Conservation (phyloP, 257 asterid genomes). For the Dorcoceras hygrometricum region DNA sequence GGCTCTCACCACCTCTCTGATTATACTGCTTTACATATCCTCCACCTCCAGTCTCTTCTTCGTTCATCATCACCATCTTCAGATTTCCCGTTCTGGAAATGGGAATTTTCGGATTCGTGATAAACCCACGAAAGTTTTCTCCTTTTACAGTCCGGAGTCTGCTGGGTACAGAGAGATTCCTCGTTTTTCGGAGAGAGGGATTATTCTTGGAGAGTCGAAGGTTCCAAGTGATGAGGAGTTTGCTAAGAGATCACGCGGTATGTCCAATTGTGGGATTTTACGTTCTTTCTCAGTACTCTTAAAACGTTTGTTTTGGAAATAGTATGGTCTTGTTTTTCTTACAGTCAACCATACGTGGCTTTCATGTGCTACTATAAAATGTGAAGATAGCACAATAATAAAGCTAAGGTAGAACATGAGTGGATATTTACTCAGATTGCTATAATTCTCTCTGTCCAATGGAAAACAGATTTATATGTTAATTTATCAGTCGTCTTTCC, state of each 20-base stretch:
- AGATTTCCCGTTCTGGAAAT: slow-evolving; percentile 25
- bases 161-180: slow-evolving; percentile 20
- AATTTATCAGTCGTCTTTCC: slow-evolving; percentile 1
- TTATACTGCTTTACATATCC: slow-evolving; percentile 58
- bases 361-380: too few relatives aligned
- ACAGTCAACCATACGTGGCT: too few relatives aligned
- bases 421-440: slow-evolving; percentile 6
- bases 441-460: neutral
- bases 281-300: slow-evolving; percentile 22
- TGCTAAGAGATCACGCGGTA: slow-evolving; percentile 30
- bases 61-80: slow-evolving; percentile 37
- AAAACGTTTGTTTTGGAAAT: neutral
- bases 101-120: slow-evolving; percentile 29
- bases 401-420: neutral
- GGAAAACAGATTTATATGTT: neutral
- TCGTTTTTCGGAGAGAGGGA: slow-evolving; percentile 21
- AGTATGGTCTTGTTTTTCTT: neutral
- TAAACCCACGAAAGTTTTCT: slow-evolving; percentile 17
- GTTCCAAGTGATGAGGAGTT: slow-evolving; percentile 16
- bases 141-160: slow-evolving; percentile 26
- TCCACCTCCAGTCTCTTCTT: slow-evolving; percentile 56
- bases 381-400: too few relatives aligned
- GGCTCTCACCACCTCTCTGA: slow-evolving; percentile 62
- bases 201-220: slow-evolving; percentile 17
- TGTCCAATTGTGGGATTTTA: slow-evolving; percentile 22